Base-by-base conservation (phyloP, 2,329 filamentous ascomycete genomes). In the Colletotrichum cereale region DNA sequence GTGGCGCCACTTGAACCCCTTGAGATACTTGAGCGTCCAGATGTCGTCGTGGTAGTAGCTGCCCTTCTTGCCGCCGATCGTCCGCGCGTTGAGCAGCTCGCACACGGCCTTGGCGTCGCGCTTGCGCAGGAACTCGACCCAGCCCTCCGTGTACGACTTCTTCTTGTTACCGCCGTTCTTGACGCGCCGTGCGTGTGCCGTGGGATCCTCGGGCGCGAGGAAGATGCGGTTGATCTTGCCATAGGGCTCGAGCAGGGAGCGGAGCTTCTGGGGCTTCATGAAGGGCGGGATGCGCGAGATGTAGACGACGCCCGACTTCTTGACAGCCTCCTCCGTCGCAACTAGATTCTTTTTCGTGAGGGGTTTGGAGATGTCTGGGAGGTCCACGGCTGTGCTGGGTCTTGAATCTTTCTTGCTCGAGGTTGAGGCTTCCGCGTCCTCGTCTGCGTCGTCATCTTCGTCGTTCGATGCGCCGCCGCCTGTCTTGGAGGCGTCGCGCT, bases 31-130 rank as follows among this genome's bases (percentile, higher is more conserved):
- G 73, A 96, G 84, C 76, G 92, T 95, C 94, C 94, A 97, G 55
- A 97, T 87, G 79, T 97, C 94, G 79, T 97, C 94, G 76, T 93
- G 90, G 83, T 96, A 97, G 79, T 93, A 94, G 60, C 88, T 89
- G 16, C 93, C 88, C 83, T 97, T 97, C 83, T 95, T 95, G 34
- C 94, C 94, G 62, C 93, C 93, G 71, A 96, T 93, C 16, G 88
- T 93, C 73, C 88, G 89, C 52, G 92, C 92, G 78, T 97, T 97
- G 61, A 97, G 85, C 34, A 92, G 86, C 75, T 94, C 92, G 61
- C 91, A 93, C 0, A 89, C 91, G n/a, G 88, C 84, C 80, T 95
- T 94, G 44, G 94, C 94, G 73, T 95, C 91, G 74, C 87, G 87
- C 81, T 96, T 96, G 73, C 87, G 86, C 44, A 90, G 81, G 77